Evolutionary conservation across 2,329 filamentous ascomycete species (phyloP).

Genomic region (Biscogniauxia mediterranea): DNA sequence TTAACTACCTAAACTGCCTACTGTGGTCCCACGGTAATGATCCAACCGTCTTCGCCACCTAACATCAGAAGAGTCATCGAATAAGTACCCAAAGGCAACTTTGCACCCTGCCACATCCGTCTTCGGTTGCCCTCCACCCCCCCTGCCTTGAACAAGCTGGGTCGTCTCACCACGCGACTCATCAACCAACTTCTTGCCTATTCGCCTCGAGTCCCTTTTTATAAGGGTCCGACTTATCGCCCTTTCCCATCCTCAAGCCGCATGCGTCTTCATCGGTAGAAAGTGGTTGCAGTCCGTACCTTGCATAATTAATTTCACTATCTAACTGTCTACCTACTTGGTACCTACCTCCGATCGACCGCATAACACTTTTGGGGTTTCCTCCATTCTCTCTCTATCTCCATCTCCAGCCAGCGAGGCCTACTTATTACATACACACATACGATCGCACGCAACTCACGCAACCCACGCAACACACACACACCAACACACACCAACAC

Average conservation of each 20-base stretch:
- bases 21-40: slow-evolving; percentile 27
- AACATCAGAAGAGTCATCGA: slow-evolving; percentile 35
- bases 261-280: slow-evolving; percentile 24
- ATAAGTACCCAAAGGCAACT: slow-evolving; percentile 27
- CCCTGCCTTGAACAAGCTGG: slow-evolving; percentile 2
- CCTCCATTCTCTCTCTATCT: not conserved
- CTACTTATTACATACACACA: slow-evolving; percentile 1
- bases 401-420: too few species aligned
- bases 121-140: slow-evolving; percentile 23
- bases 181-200: slow-evolving; percentile 10
- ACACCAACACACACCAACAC: slow-evolving; percentile 4
- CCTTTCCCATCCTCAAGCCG: slow-evolving; percentile 16
- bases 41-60: slow-evolving; percentile 36
- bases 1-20: slow-evolving; percentile 24
- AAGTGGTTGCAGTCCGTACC: slow-evolving; percentile 33
- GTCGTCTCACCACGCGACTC: slow-evolving; percentile 21
- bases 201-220: slow-evolving; percentile 23
- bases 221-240: slow-evolving; percentile 24
- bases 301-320: slow-evolving; percentile 31
- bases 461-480: not conserved
- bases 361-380: slow-evolving; percentile 4
- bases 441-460: slow-evolving; percentile 2
- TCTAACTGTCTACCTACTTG: not conserved
- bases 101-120: slow-evolving; percentile 26
- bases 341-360: slow-evolving; percentile 17